Percentiles rank a stretch among this genome's conserved stretches.
Conservation (phyloP, 106 monocot species). For the Gastrodia elata region DNA sequence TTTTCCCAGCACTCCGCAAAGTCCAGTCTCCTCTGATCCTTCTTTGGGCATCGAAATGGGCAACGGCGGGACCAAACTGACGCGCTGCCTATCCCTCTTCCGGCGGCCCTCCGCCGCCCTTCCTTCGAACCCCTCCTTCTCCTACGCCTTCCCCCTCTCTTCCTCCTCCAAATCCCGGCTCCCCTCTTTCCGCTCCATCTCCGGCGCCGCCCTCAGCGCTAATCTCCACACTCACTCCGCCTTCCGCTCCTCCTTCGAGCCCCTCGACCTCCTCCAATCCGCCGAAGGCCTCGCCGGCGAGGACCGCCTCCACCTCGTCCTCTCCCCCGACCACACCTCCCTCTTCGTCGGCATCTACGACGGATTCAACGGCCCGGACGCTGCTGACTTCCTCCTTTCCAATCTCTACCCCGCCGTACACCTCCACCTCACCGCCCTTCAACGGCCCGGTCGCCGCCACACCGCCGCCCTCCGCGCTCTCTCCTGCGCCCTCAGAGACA, state of each 20-base stretch:
- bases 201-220: conserved; percentile 67
- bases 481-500: conserved; percentile 35
- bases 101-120: conserved; percentile 9
- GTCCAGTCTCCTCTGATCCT: too few species aligned
- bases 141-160: conserved; percentile 23
- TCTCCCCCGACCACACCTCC: conserved; percentile 55
- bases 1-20: too few species aligned
- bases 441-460: not conserved
- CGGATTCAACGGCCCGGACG: conserved; percentile 71
- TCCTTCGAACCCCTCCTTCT: conserved; percentile 45
- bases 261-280: conserved; percentile 49
- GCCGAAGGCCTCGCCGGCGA: conserved; percentile 69
- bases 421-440: conserved; percentile 39
- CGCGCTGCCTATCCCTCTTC: conserved; percentile 19
- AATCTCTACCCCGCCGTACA: conserved; percentile 51
- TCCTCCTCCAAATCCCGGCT: not conserved
- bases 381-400: conserved; percentile 58
- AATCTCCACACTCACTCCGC: conserved; percentile 58
- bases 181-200: conserved; percentile 41
- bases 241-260: conserved; percentile 58
- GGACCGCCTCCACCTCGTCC: conserved; percentile 51
- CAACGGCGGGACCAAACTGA: conserved; percentile 34
- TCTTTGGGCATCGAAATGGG: too few species aligned
- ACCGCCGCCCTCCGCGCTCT: conserved; percentile 33
- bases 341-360: conserved; percentile 76